Percentiles rank a stretch among this genome's conserved stretches.
These are phyloP conservation scores for Fallopia convolvulus DNA, from an alignment of 148 eudicot genomes.

Conservation along the genomic window DNA sequence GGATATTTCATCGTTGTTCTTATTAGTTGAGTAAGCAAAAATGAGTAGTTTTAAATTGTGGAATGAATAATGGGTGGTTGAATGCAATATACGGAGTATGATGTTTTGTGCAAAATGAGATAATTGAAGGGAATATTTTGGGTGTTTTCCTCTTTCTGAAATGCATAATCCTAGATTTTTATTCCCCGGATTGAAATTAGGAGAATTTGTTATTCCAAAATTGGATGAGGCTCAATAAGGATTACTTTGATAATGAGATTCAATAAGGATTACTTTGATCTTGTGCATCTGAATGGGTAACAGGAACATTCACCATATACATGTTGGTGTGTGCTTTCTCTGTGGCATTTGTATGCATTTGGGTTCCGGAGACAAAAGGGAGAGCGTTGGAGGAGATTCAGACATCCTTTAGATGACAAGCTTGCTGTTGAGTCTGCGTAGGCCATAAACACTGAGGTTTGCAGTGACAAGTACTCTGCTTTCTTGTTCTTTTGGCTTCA, in stretches of 20 bases:
- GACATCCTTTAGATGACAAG: slow-evolving; percentile 36
- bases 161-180: neutral
- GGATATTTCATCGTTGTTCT: too few relatives aligned
- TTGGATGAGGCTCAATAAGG: neutral
- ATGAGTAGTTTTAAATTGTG: too few relatives aligned
- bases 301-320: slow-evolving; percentile 49
- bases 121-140: neutral
- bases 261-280: neutral
- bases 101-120: too few relatives aligned
- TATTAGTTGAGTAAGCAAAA: too few relatives aligned
- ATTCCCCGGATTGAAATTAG: neutral
- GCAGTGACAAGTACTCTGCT: too few relatives aligned
- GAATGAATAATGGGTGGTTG: too few relatives aligned
- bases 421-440: neutral
- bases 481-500: neutral
- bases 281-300: neutral
- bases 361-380: slow-evolving; percentile 54
- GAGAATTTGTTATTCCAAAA: neutral
- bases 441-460: too few relatives aligned
- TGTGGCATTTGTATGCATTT: slow-evolving; percentile 25
- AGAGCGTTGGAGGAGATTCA: slow-evolving; percentile 51
- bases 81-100: too few relatives aligned
- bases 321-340: slow-evolving; percentile 26
- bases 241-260: neutral
- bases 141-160: too few relatives aligned